phyloP scores from a whole-genome alignment of 2,329 filamentous ascomycete species.

The Fusarium illudens region DNA sequence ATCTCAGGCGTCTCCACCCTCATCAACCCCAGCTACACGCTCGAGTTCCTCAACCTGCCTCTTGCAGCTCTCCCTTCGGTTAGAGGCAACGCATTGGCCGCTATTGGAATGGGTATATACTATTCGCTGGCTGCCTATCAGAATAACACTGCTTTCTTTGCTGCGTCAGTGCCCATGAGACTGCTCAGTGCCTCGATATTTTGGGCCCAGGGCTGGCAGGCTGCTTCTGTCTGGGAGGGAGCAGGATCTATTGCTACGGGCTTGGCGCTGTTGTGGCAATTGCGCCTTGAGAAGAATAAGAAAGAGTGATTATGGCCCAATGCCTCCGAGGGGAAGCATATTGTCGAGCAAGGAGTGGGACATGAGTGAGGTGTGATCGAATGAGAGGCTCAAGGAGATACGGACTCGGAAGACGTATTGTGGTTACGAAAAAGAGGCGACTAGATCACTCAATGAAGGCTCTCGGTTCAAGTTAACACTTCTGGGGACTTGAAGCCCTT shows the following conservation, averaged over 20 bases:
- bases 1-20: conserved; percentile 23
- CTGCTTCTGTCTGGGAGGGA: conserved; percentile 16
- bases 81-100: conserved; percentile 26
- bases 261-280: background rate
- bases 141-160: conserved; percentile 10
- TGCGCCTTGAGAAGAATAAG: background rate
- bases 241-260: background rate
- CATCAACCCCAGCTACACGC: conserved; percentile 20
- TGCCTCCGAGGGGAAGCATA: background rate
- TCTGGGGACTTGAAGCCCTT: no score
- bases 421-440: background rate
- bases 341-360: background rate
- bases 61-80: conserved; percentile 21
- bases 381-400: background rate
- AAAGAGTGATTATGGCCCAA: background rate
- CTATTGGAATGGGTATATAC: conserved; percentile 16
- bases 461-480: background rate
- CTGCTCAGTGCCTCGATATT: conserved; percentile 18
- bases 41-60: conserved; percentile 13
- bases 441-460: background rate
- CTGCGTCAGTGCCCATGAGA: background rate
- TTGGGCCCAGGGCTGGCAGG: conserved; percentile 18
- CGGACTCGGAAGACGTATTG: background rate
- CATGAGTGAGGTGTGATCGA: background rate
- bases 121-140: conserved; percentile 20